Conservation (phyloP, 352 stramenopile species). For the Pythium aquatile region DNA sequence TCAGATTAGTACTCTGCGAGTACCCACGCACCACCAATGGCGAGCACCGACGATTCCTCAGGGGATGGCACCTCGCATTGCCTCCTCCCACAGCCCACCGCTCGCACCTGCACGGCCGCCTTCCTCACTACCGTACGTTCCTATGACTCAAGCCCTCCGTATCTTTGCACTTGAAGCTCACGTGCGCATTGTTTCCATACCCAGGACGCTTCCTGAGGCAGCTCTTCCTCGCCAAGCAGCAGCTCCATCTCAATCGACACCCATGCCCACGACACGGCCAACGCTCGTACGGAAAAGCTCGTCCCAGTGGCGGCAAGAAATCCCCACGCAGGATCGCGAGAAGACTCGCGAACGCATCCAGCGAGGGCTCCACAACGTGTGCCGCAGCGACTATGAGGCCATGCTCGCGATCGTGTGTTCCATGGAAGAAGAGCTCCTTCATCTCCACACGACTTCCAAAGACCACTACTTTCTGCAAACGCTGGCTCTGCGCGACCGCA, state of each 20-base stretch:
- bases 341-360: constrained; percentile 69
- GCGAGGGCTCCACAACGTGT: constrained; percentile 50
- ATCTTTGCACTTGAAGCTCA: neutral
- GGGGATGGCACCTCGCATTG: neutral
- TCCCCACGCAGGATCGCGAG: constrained; percentile 48
- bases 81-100: neutral
- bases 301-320: constrained; percentile 60
- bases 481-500: constrained; percentile 47
- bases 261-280: constrained; percentile 30
- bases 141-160: neutral
- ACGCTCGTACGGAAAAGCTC: constrained; percentile 39
- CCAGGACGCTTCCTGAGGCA: neutral
- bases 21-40: constrained; percentile 13
- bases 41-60: neutral
- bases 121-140: constrained; percentile 17
- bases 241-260: constrained; percentile 9
- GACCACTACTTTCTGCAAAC: constrained; percentile 68
- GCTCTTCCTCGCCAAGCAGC: neutral
- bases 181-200: neutral
- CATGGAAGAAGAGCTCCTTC: constrained; percentile 79
- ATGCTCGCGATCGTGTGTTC: constrained; percentile 60
- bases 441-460: constrained; percentile 67
- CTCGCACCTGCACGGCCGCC: neutral
- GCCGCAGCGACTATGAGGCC: constrained; percentile 59
- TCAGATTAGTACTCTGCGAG: constrained; percentile 1